Base-by-base conservation (phyloP, 495 filamentous ascomycete genomes). In the Hypomontagnella submonticulosa region DNA sequence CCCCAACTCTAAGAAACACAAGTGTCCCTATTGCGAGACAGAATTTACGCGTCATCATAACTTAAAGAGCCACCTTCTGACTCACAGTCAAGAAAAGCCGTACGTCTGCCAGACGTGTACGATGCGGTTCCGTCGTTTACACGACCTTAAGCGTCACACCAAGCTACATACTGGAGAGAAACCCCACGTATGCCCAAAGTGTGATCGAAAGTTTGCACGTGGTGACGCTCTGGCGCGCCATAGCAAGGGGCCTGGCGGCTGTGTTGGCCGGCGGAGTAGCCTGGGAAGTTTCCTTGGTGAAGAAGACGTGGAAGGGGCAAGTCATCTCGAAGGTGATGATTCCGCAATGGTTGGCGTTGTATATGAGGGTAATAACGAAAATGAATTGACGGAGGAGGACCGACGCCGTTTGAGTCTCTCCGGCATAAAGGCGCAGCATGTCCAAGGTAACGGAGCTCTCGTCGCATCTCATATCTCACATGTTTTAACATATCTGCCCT, bases 31-130 rank as follows among this genome's bases (percentile, higher is more conserved):
- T 75, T 99, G 95, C 80, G 83, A 91, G 3, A 97, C 96, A 6
- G 94, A 96, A 69, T 99, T 99, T 69, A 99, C 95, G 8, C 85
- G 95, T 8, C 96, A 98, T 72, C 95, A 99, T 73, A 99, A 99
- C 66, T 85, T 99, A n/a, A 99, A 99, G 76, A 97, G 92, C 62
- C 95, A 99, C 79, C 85, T 99, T 33, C 85, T 99, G 58, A 99
- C 95, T 0, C 95, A 99, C 72, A 97, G 94, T 66, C 95, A 99
- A 77, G 96, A 98, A 76, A 99, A 99, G 74, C 95, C 95, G 0
- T 99, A 92, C 71, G 85, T 92, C 18, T 99, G 95, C 70, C 85
- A 90, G 56, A 91, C 90, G 16, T 99, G 95, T 71, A 85, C 93
- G 50, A 88, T 93, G 63, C 87, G 93, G 20, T 99, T 99, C 74